These are phyloP conservation scores for Hypomontagnella submonticulosa DNA, from an alignment of 495 filamentous ascomycete genomes.

Conservation along the genomic window DNA sequence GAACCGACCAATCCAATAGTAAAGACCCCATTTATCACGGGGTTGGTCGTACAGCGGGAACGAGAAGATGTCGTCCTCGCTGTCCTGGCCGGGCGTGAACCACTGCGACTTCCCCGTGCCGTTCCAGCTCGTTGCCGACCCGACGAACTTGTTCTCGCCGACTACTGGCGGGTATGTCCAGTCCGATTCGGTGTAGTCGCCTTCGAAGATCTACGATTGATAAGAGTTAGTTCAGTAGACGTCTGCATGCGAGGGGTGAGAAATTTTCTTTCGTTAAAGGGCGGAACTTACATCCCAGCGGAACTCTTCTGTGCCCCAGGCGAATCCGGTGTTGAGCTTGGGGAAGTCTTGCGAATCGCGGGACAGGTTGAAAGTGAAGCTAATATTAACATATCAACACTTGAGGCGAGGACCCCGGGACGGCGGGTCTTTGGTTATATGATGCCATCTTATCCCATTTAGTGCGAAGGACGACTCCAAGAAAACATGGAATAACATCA, in stretches of 20 bases:
- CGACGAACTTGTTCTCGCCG: conserved; percentile 46
- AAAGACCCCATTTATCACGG: conserved; percentile 26
- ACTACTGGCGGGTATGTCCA: conserved; percentile 48
- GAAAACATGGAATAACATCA: not conserved
- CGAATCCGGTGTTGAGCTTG: conserved; percentile 32
- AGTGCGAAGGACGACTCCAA: not conserved
- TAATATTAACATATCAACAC: conserved; percentile 4
- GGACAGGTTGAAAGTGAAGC: conserved; percentile 45
- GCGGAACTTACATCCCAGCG: conserved; percentile 45
- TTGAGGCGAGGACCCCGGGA: not conserved
- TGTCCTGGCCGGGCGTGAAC: conserved; percentile 32
- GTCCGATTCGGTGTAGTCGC: conserved; percentile 37
- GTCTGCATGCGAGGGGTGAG: too few species aligned
- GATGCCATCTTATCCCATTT: conserved; percentile 13
- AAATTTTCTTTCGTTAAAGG: too few species aligned
- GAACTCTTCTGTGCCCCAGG: conserved; percentile 47
- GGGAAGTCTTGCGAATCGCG: conserved; percentile 30
- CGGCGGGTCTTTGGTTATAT: not conserved
- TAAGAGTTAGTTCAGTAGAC: too few species aligned
- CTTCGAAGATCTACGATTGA: conserved; percentile 36
- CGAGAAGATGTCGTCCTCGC: conserved; percentile 24
- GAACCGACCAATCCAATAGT: conserved; percentile 46
- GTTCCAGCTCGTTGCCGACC: conserved; percentile 36
- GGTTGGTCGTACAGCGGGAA: conserved; percentile 41
- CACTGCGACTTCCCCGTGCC: conserved; percentile 3